These are phyloP conservation scores for Cladosporium sp. DNA, from an alignment of 2,329 filamentous ascomycete genomes.

Conservation along the genomic window DNA sequence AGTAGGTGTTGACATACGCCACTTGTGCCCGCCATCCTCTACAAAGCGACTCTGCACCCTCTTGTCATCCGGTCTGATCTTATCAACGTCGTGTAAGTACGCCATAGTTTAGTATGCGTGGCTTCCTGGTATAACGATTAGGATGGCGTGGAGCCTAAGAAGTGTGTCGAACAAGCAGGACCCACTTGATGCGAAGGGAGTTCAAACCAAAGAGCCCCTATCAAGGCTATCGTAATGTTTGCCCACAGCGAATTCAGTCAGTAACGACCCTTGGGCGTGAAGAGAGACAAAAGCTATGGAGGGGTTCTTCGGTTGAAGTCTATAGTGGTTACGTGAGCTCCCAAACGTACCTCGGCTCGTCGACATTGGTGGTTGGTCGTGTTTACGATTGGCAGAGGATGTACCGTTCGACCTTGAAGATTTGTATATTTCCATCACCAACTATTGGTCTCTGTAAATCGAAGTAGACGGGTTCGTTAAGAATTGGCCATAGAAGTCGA, in stretches of 20 bases:
- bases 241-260: too few species aligned
- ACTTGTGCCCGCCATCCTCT: slow-evolving; percentile 67
- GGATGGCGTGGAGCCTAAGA: background rate
- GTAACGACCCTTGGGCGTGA: too few species aligned
- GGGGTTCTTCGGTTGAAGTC: slow-evolving; percentile 2
- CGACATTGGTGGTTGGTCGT: background rate
- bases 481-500: too few species aligned
- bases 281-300: background rate
- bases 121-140: background rate
- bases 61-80: slow-evolving; percentile 26
- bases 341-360: background rate
- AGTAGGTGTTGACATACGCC: slow-evolving; percentile 48
- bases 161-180: background rate
- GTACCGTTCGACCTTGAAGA: background rate
- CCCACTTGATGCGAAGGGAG: background rate
- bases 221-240: too few species aligned
- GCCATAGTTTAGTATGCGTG: background rate
- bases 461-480: too few species aligned
- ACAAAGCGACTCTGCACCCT: slow-evolving; percentile 53
- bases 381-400: too few species aligned
- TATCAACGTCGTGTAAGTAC: slow-evolving; percentile 22
- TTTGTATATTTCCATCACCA: background rate
- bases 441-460: too few species aligned
- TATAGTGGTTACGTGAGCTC: background rate
- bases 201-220: too few species aligned